Conservation (phyloP, 225 moss, liverwort and hornwort species). For the Asterella californica region DNA sequence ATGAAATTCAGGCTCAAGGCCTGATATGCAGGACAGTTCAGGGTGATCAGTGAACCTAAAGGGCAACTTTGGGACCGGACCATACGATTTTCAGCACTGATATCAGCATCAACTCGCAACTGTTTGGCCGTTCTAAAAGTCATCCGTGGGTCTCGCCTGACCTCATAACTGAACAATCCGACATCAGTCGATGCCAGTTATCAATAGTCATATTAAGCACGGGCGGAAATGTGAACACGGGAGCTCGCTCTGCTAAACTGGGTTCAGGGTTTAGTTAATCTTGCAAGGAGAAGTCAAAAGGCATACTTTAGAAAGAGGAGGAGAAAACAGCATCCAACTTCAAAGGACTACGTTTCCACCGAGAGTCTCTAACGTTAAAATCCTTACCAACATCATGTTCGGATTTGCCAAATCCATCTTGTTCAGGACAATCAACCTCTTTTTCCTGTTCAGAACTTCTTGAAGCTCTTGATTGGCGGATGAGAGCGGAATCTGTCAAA, state of each 20-base stretch:
- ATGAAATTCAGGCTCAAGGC: too few species aligned
- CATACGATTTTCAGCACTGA: too few species aligned
- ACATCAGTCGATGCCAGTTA: not conserved
- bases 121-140: too few species aligned
- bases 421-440: slow-evolving; percentile 80
- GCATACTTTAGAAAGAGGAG: too few species aligned
- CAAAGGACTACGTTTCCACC: too few species aligned
- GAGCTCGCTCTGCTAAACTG: not conserved
- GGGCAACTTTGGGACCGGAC: too few species aligned
- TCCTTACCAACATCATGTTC: slow-evolving; percentile 86
- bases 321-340: too few species aligned
- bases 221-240: not conserved
- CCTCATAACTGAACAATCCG: not conserved
- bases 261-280: too few species aligned
- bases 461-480: slow-evolving; percentile 92
- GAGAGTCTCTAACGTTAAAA: not conserved
- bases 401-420: slow-evolving; percentile 99
- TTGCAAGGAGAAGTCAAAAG: too few species aligned
- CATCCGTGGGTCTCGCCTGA: not conserved
- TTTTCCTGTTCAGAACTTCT: slow-evolving; percentile 79
- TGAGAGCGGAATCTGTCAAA: slow-evolving; percentile 76
- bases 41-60: too few species aligned
- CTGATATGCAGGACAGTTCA: too few species aligned
- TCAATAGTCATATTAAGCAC: not conserved
- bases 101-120: too few species aligned